phyloP scores from a whole-genome alignment of 345 rosid species.

The Lumnitzera littorea region DNA sequence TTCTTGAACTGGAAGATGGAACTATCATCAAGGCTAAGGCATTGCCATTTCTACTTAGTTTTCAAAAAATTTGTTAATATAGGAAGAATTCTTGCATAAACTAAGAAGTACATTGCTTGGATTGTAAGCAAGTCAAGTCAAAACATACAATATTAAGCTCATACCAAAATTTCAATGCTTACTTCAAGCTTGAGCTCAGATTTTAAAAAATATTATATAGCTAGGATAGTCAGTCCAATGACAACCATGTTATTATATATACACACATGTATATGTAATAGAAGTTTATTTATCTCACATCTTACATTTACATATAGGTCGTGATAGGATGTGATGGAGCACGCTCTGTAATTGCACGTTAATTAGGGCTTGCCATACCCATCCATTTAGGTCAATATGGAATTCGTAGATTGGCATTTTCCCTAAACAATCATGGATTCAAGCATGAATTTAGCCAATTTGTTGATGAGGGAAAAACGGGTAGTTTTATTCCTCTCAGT shows the following conservation, averaged over 20 bases:
- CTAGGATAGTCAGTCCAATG: too few relatives aligned
- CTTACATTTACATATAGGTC: slow-evolving; percentile 10
- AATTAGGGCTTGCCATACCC: slow-evolving; percentile 22
- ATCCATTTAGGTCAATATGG: slow-evolving; percentile 21
- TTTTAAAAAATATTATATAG: too few relatives aligned
- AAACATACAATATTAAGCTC: too few relatives aligned
- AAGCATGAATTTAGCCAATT: slow-evolving; percentile 9
- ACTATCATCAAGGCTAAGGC: slow-evolving; percentile 29
- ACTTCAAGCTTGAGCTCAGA: too few relatives aligned
- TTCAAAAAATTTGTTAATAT: too few relatives aligned
- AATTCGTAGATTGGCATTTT: slow-evolving; percentile 22
- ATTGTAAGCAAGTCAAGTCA: too few relatives aligned
- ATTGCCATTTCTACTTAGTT: not conserved
- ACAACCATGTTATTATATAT: too few relatives aligned
- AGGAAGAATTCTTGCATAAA: too few relatives aligned
- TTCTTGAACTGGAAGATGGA: slow-evolving; percentile 25
- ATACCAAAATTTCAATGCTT: too few relatives aligned
- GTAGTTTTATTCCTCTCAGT: slow-evolving; percentile 16
- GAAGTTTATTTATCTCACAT: slow-evolving; percentile 14
- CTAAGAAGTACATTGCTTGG: too few relatives aligned
- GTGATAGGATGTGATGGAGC: slow-evolving; percentile 47
- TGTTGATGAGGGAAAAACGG: slow-evolving; percentile 18
- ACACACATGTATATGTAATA: too few relatives aligned
- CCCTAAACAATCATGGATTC: slow-evolving; percentile 23
- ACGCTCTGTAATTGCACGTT: slow-evolving; percentile 27